phyloP scores from a whole-genome alignment of 441 rosid genomes.

The Omphalea diandra region DNA sequence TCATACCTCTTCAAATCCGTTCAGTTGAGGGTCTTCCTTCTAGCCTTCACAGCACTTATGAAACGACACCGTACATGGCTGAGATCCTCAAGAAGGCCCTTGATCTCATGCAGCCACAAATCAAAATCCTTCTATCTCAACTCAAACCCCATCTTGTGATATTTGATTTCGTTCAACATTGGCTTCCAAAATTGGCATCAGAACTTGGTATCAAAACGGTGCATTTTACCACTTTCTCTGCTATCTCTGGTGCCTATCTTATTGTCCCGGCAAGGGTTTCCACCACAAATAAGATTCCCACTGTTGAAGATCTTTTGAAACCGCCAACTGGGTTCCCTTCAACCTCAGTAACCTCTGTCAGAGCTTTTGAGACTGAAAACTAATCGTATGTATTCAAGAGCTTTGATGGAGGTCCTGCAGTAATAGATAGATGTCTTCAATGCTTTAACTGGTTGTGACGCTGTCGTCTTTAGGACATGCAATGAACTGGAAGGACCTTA shows the following conservation, averaged over 20 bases:
- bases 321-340: slow-evolving; percentile 28
- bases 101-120: slow-evolving; percentile 38
- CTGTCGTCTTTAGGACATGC: slow-evolving; percentile 24
- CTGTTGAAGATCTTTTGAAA: slow-evolving; percentile 21
- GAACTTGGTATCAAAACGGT: slow-evolving; percentile 32
- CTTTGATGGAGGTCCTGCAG: slow-evolving; percentile 14
- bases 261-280: slow-evolving; percentile 26
- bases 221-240: slow-evolving; percentile 26
- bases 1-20: slow-evolving; percentile 31
- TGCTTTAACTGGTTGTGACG: not conserved
- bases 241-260: slow-evolving; percentile 24
- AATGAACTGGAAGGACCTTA: slow-evolving; percentile 34
- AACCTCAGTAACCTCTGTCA: slow-evolving; percentile 11
- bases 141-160: slow-evolving; percentile 38
- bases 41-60: slow-evolving; percentile 27
- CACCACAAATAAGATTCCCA: not conserved
- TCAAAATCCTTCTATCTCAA: slow-evolving; percentile 20
- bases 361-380: slow-evolving; percentile 26
- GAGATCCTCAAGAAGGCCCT: slow-evolving; percentile 28
- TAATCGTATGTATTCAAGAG: slow-evolving; percentile 16
- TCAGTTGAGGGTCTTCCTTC: slow-evolving; percentile 26
- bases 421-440: slow-evolving; percentile 7
- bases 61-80: slow-evolving; percentile 28
- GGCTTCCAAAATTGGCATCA: slow-evolving; percentile 32
- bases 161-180: slow-evolving; percentile 22